Base-by-base conservation (phyloP, 208 protist genomes). In the Leishmania turanica region DNA sequence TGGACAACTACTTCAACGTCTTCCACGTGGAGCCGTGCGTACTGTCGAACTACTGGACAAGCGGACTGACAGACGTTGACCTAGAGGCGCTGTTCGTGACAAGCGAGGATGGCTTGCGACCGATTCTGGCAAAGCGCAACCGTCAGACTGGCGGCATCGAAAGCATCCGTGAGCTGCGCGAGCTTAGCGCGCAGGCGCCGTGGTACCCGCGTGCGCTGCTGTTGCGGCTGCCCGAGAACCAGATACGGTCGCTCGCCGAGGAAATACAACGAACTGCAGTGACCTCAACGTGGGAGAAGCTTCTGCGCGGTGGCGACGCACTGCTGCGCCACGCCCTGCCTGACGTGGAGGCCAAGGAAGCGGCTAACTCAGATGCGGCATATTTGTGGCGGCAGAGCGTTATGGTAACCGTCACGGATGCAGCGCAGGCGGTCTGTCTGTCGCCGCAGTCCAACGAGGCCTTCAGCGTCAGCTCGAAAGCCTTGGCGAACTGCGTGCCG, bases 11-110 rank as follows among this genome's bases (percentile, higher is more conserved):
- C 80, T 94, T 95, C 83, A 91, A 92, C 64, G 75, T 97, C 45
- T 93, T 92, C 45, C 87, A 92, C 79, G 91, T 97, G 21, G 88
- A 95, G 89, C 93, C 93, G 51, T 97, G 93, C 68, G 84, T 91
- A 81, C 79, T 91, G 60, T 91, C 89, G 37, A 92, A 89, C 82
- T 97, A 97, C 85, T 97, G 93, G 92, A 77, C 84, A 47, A 93
- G 87, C 68, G 86, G 83, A 2, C 86, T 90, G 74, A 90, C 84
- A 9, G 85, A 95, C 45, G 75, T 87, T 21, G 93, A 97, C 71
- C 84, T 97, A 40, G 87, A 96, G 75, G 84, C 87, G 17, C 88
- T 97, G 53, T 87, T 97, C 77, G 81, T 97, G 27, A 95, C 89
- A 24, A 94, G 85, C 80, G 75, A 86, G 51, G 87, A 86, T 70